Evolutionary conservation across 164 flowering plant species (phyloP), one percentile per base, ranked within the genome.

Genomic region (Tetrastigma voinierianum): DNA sequence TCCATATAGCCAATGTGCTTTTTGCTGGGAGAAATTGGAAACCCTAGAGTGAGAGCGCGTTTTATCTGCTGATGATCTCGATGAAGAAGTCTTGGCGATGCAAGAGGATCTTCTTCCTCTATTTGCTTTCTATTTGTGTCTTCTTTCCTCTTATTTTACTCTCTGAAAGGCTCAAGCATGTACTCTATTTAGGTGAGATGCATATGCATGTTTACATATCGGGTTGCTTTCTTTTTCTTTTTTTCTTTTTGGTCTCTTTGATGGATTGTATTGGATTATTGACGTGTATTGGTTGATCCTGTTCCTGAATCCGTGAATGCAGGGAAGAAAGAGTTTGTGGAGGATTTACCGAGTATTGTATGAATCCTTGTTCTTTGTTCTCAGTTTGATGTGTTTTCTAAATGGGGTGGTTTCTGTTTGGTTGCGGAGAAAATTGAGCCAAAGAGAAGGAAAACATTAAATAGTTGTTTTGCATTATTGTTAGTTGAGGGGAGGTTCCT

Each of bases 21-120:
- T 65, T 23, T 72, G 40, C 17, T 46, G 9, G 57, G 64, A 59
- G 43, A 64, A 70, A 62, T 20, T 57, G n/a, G 24, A 19, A 74
- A 65, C 63, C 67, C 55, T 56, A 65, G 45, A 56, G 47, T 16
- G 49, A 32, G 40, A 32, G 6, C 40, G 40, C 6, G 40, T 32
- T 7, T 44, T 18, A 14, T 51, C 48, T 46, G 44, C 40, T 11
- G 24, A 40, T 52, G 49, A n/a, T 61, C 62, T 80, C 69, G 84
- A 90, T 85, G 96, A 85, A 78, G 84, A 74, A 66, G 61, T 20
- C 65, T 69, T 83, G 75, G 9, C 81, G 80, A 70, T 78, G 88
- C 63, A 80, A 78, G 88, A 84, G 90, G 91, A 87, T 83, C 57
- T n/a, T 81, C n/a, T 76, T 90, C 88, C 91, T 90, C 92, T 77